Evolutionary conservation across 306 rosid species (phyloP), one percentile per base, ranked within the genome.

Genomic region (Fagus sylvatica): DNA sequence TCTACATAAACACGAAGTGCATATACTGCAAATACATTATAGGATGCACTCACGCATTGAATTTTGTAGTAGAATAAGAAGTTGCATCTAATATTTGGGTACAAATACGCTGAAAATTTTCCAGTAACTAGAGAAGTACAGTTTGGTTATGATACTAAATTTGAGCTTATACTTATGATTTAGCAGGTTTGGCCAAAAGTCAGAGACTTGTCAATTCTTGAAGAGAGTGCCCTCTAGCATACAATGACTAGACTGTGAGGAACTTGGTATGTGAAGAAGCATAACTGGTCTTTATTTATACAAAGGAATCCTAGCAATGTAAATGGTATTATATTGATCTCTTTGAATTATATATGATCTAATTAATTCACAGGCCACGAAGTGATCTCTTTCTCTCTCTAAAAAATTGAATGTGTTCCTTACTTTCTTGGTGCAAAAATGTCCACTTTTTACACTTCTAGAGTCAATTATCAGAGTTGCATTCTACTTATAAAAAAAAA

Each of bases 181-280:
- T 46, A 73, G 84, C 89, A 17, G 80, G 73, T 68, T 76, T 73
- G 13, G 69, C 72, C 72, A 61, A 80, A 74, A 48, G 32, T 48
- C 72, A 81, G 83, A 46, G 91, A 85, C 69, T 77, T 88, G 53
- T 83, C 71, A 43, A 41, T 72, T 28, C 53, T 33, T 59, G 72
- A 80, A 76, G 81, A 85, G 82, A 80, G 82, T 48, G 79, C 56
- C 76, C 55, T 77, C 1, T 75, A 10, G 85, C 85, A 3, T 80
- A 83, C 82, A 55, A 65, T 77, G 53, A 69, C 78, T 53, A 74
- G 76, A 73, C 8, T 43, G 37, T 16, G 43, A 70, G 34, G 30
- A 70, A 70, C 33, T 71, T 54, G 51, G 40, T 39, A 61, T 37
- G 43, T 59, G 61, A 76, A 67, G 67, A 73, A 41, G 60, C 75